Evolutionary conservation across 1,139 yeast species (phyloP).

Genomic region (Entelexis sorbosivorans): DNA sequence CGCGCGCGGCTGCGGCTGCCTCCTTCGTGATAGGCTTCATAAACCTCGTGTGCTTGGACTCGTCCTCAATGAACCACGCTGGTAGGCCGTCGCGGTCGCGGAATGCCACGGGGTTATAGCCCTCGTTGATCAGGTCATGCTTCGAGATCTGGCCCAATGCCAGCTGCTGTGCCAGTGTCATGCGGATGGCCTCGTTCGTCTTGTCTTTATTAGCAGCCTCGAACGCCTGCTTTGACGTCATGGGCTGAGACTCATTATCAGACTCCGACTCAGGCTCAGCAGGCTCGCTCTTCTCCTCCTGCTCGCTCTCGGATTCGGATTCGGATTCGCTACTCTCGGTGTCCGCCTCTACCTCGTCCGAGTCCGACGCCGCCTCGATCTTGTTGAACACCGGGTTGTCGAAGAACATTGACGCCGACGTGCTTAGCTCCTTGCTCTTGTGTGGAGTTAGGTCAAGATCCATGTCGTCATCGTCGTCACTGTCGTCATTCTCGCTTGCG

Average conservation of each 20-base stretch:
- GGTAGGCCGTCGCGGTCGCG: slow-evolving; percentile 86
- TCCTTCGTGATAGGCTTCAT: slow-evolving; percentile 91
- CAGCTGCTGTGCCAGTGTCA: slow-evolving; percentile 94
- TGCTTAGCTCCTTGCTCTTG: slow-evolving; percentile 40
- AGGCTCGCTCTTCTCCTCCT: slow-evolving; percentile 13
- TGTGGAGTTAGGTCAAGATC: slow-evolving; percentile 43
- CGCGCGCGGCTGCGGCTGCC: slow-evolving; percentile 85
- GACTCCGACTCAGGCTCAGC: slow-evolving; percentile 22
- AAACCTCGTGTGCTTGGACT: slow-evolving; percentile 71
- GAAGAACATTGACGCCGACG: slow-evolving; percentile 65
- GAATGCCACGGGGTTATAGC: slow-evolving; percentile 83
- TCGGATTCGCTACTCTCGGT: slow-evolving; percentile 3
- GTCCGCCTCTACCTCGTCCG: slow-evolving; percentile 15
- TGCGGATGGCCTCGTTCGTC: slow-evolving; percentile 34
- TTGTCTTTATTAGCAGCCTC: slow-evolving; percentile 22
- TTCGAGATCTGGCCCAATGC: slow-evolving; percentile 80
- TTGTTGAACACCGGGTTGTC: slow-evolving; percentile 62
- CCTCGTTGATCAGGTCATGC: slow-evolving; percentile 78
- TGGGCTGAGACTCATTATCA: slow-evolving; percentile 21
- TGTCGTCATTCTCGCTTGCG: slow-evolving; percentile 25
- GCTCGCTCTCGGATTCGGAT: slow-evolving; percentile 17
- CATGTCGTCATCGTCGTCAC: slow-evolving; percentile 48
- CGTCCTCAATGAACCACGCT: slow-evolving; percentile 93
- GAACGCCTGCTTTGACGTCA: slow-evolving; percentile 13
- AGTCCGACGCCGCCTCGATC: slow-evolving; percentile 39